Evolutionary conservation across 2,329 filamentous ascomycete genomes (phyloP).

Genomic region (Ceratocystis ficicola): DNA sequence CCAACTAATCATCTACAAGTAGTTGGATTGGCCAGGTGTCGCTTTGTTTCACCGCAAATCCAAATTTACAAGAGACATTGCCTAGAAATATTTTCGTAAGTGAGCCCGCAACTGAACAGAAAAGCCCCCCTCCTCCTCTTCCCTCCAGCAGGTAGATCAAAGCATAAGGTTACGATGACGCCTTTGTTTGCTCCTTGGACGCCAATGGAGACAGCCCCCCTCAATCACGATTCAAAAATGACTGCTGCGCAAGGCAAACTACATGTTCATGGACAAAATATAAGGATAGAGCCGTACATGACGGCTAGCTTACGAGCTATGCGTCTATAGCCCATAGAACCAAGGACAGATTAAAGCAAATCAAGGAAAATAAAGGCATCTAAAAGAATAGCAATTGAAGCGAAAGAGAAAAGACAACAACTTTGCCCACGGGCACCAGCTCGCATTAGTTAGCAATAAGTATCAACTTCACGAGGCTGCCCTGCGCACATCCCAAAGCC

Average conservation of each 20-base stretch:
- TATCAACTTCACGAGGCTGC: constrained; percentile 10
- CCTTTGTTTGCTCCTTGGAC: not conserved
- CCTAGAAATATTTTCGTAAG: not conserved
- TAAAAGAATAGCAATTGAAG: constrained; percentile 17
- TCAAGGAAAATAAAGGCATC: constrained; percentile 15
- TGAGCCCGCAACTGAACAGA: not conserved
- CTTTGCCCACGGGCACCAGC: constrained; percentile 15
- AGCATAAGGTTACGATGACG: not conserved
- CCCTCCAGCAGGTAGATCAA: no score
- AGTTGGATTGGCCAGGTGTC: not conserved
- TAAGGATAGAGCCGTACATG: not conserved
- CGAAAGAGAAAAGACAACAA: not conserved
- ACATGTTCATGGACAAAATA: not conserved
- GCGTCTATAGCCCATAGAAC: not conserved
- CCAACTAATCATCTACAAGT: not conserved
- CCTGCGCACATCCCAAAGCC: constrained; percentile 13
- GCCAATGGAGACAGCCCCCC: not conserved
- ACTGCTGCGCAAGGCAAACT: not conserved
- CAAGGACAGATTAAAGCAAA: not conserved
- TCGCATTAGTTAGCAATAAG: constrained; percentile 13
- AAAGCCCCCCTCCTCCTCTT: no score
- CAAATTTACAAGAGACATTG: not conserved
- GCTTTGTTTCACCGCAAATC: not conserved
- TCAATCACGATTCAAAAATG: not conserved
- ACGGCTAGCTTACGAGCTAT: not conserved